Evolutionary conservation across 345 rosid genomes (phyloP).

Genomic region (Salix exigua): DNA sequence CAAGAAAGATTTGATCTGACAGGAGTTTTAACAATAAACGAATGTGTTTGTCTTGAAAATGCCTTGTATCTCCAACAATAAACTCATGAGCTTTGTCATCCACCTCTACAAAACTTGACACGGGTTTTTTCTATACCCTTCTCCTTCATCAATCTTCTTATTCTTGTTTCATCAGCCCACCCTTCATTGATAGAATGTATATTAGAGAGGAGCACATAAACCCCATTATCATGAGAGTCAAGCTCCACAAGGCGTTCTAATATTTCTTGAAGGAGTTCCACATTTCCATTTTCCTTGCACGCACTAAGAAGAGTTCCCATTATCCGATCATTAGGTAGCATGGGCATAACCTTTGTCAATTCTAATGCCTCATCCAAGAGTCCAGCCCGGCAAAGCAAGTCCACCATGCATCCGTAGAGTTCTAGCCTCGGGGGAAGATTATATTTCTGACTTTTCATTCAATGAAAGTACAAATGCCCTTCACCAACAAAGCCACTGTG

Average conservation of each 20-base stretch:
- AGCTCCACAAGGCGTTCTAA: constrained; percentile 28
- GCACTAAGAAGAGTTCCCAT: constrained; percentile 50
- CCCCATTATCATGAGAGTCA: constrained; percentile 29
- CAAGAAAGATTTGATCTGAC: constrained; percentile 8
- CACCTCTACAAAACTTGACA: constrained; percentile 28
- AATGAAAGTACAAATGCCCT: constrained; percentile 33
- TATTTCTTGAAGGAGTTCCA: constrained; percentile 27
- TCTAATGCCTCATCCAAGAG: constrained; percentile 40
- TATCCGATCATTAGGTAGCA: constrained; percentile 41
- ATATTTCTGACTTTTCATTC: constrained; percentile 28
- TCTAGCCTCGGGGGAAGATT: constrained; percentile 40
- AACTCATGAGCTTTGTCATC: constrained; percentile 20
- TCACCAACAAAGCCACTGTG: constrained; percentile 39
- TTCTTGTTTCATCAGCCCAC: constrained; percentile 41
- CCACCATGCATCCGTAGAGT: constrained; percentile 29
- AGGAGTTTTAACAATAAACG: constrained; percentile 6
- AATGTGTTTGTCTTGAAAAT: constrained; percentile 11
- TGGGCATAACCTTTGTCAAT: constrained; percentile 31
- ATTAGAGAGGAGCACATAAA: constrained; percentile 42
- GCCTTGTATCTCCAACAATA: constrained; percentile 14
- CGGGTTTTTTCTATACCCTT: constrained; percentile 36
- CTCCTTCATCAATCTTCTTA: constrained; percentile 39
- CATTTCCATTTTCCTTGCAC: constrained; percentile 32
- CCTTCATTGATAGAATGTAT: constrained; percentile 37
- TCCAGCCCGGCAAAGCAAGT: constrained; percentile 41